Percentiles rank a stretch among this genome's conserved stretches.
Evolutionary conservation across 495 filamentous ascomycete species (phyloP).

Genomic region (Mytilinidion resinicola): DNA sequence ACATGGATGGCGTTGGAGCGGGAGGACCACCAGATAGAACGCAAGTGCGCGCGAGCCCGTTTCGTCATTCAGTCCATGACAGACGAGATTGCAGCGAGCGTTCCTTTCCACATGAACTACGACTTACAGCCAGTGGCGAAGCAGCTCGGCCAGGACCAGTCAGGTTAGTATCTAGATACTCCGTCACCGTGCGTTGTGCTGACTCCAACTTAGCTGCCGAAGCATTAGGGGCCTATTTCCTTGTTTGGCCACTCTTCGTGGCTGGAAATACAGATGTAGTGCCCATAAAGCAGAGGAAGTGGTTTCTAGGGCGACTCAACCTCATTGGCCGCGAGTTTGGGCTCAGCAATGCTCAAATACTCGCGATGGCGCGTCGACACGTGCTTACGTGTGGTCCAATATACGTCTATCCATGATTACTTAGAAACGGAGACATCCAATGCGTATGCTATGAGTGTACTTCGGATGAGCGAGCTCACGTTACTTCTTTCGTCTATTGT

Average conservation of each 20-base stretch:
- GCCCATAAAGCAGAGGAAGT: slow-evolving; percentile 21
- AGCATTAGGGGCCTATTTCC: slow-evolving; percentile 31
- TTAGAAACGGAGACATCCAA: too few species aligned
- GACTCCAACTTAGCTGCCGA: slow-evolving; percentile 16
- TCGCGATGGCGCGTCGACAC: slow-evolving; percentile 25
- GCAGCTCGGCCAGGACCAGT: slow-evolving; percentile 22
- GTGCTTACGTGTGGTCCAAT: slow-evolving; percentile 28
- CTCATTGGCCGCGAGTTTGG: slow-evolving; percentile 27
- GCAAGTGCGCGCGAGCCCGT: slow-evolving; percentile 4
- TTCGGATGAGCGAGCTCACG: too few species aligned
- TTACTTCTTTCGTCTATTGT: too few species aligned
- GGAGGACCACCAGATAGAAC: neutral
- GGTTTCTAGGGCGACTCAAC: slow-evolving; percentile 27
- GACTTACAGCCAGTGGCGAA: slow-evolving; percentile 21
- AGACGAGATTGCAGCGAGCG: slow-evolving; percentile 29
- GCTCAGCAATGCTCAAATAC: slow-evolving; percentile 22
- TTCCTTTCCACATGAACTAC: slow-evolving; percentile 31
- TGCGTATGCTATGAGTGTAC: too few species aligned
- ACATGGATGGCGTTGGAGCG: slow-evolving; percentile 11
- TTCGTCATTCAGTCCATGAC: slow-evolving; percentile 27
- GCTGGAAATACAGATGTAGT: slow-evolving; percentile 21
- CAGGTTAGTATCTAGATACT: slow-evolving; percentile 14
- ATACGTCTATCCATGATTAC: neutral
- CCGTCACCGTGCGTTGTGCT: neutral
- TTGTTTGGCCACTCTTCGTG: slow-evolving; percentile 34